Evolutionary conservation across 257 asterid genomes (phyloP).

Genomic region (Haberlea rhodopensis): DNA sequence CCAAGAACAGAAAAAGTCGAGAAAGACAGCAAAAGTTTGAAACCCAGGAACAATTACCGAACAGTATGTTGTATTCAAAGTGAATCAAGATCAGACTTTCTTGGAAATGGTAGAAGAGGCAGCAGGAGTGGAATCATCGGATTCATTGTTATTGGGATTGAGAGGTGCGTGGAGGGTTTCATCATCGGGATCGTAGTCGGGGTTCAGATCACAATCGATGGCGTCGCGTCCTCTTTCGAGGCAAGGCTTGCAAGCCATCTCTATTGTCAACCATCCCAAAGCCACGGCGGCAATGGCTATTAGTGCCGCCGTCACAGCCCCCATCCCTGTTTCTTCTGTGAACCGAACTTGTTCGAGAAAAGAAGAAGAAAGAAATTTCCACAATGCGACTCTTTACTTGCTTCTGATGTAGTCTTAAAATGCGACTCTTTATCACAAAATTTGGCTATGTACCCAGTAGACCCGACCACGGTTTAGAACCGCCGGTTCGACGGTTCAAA

Average conservation of each 20-base stretch:
- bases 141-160: slow-evolving; percentile 29
- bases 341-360: neutral
- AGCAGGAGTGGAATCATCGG: slow-evolving; percentile 20
- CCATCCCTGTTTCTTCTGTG: slow-evolving; percentile 36
- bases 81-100: slow-evolving; percentile 31
- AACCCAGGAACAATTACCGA: neutral
- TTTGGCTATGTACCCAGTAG: too few species aligned
- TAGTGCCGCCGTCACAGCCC: slow-evolving; percentile 73
- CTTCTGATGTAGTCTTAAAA: too few species aligned
- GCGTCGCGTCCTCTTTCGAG: slow-evolving; percentile 90
- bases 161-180: slow-evolving; percentile 56
- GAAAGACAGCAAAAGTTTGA: neutral
- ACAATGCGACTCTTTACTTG: neutral
- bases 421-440: neutral
- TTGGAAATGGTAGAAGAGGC: slow-evolving; percentile 34
- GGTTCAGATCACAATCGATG: slow-evolving; percentile 83
- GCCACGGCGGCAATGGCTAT: slow-evolving; percentile 75
- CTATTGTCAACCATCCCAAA: slow-evolving; percentile 86
- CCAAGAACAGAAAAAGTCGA: neutral
- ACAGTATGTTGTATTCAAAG: slow-evolving; percentile 1
- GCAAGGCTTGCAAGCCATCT: slow-evolving; percentile 90
- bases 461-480: too few species aligned
- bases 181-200: slow-evolving; percentile 90
- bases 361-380: too few species aligned
- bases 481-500: too few species aligned